Conservation (phyloP, 2,329 filamentous ascomycete species). For the Fusarium guadeloupense region DNA sequence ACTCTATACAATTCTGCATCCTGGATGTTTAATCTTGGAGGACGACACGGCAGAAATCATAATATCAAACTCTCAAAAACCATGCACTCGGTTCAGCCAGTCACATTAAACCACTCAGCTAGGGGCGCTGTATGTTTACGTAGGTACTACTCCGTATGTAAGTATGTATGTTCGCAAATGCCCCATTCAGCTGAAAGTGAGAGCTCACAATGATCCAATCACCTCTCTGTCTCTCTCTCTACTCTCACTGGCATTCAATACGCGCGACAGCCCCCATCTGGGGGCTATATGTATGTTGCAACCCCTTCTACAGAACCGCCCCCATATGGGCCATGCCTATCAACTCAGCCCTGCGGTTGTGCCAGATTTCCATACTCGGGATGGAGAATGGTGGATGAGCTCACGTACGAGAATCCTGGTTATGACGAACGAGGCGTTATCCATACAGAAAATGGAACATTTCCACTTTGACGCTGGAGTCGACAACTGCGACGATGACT, state of each 20-base stretch:
- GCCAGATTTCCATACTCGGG: neutral
- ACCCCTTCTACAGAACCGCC: neutral
- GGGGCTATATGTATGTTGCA: slow-evolving; percentile 2
- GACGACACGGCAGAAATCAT: neutral
- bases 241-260: neutral
- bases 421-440: neutral
- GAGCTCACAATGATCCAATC: too few relatives aligned
- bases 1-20: too few relatives aligned
- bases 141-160: neutral
- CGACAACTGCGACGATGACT: neutral
- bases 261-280: neutral
- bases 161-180: neutral
- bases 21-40: neutral
- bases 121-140: neutral
- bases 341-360: slow-evolving; percentile 3
- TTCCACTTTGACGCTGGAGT: neutral
- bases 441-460: too few relatives aligned
- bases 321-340: neutral
- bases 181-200: slow-evolving; percentile 1
- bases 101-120: neutral
- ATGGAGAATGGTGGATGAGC: neutral
- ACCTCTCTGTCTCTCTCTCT: too few relatives aligned
- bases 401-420: neutral
- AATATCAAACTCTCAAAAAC: neutral
- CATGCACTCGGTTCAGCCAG: neutral